phyloP scores from a whole-genome alignment of 805 yeast species.

The Cyberlindnera americana region DNA sequence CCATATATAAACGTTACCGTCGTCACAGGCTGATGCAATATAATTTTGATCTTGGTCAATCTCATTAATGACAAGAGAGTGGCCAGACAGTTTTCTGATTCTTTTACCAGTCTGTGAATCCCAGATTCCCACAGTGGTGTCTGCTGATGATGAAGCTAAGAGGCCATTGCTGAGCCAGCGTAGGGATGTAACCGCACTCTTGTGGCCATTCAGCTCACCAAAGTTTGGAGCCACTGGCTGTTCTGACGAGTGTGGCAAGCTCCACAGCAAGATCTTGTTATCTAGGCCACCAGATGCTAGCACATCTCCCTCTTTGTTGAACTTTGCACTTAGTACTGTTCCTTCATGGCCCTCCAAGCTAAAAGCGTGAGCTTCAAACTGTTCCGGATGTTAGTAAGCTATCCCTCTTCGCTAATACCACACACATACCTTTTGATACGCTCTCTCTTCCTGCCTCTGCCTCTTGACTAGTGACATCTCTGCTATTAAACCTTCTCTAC shows the following conservation, averaged over 20 bases:
- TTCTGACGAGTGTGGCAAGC: conserved; percentile 22
- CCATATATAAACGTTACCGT: conserved; percentile 59
- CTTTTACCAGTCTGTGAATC: conserved; percentile 56
- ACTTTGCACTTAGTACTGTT: conserved; percentile 48
- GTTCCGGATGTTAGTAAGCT: conserved; percentile 8
- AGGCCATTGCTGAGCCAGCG: conserved; percentile 49
- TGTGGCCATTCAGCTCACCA: conserved; percentile 53
- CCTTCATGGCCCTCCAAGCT: conserved; percentile 51
- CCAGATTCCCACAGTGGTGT: conserved; percentile 57
- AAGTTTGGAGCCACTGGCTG: conserved; percentile 31
- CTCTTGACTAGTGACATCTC: conserved; percentile 36
- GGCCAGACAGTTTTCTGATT: conserved; percentile 50
- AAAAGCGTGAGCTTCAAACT: conserved; percentile 24
- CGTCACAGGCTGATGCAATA: conserved; percentile 60
- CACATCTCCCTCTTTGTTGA: conserved; percentile 46
- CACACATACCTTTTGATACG: conserved; percentile 10
- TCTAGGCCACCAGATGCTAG: conserved; percentile 67
- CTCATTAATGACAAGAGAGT: conserved; percentile 53
- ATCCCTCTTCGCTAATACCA: conserved; percentile 4
- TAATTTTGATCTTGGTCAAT: conserved; percentile 37
- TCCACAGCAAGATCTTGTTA: conserved; percentile 35
- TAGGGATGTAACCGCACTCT: conserved; percentile 59
- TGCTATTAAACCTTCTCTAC: not conserved
- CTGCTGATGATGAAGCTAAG: conserved; percentile 56
- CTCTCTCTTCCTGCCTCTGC: conserved; percentile 23